Base-by-base conservation (phyloP, 2,329 filamentous ascomycete species). In the Talaromyces sp. region DNA sequence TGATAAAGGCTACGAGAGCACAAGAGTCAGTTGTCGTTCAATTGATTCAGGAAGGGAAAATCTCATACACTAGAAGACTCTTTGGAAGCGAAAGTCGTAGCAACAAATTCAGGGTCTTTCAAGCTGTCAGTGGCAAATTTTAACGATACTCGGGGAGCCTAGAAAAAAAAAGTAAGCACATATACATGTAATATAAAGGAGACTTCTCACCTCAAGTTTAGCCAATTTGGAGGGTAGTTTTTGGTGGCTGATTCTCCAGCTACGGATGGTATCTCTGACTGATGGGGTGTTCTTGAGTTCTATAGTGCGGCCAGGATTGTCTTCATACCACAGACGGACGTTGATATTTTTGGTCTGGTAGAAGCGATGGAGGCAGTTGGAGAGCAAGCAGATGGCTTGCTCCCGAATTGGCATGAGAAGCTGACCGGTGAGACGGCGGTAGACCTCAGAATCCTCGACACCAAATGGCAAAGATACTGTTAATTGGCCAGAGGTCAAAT, bases 311-410 rank as follows among this genome's bases (percentile, higher is more conserved):
- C 87, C 85, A 36, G 86, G 84, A 61, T 85, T 88, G 63, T 84
- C 85, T 60, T 92, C 90, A 72, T 92, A 96, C 95, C 95, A 99
- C 59, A 89, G 89, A 62, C 85, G 87, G 69, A 96, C 84, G 28
- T 83, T 84, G 66, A 98, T 88, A 33, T 89, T 84, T 72, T 91
- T 93, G 73, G 89, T 89, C 65, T 89, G 87, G 69, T 96, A 93
- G 68, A 90, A 96, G 63, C 93, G 86, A 73, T 96, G 87, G 58
- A 98, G 83, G 30, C 89, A 86, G 57, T 90, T 89, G 4, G 92
- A 88, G 34, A 98, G 80, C 5, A 98, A 83, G 28, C 88, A 87
- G 56, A 97, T 82, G 1, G 92, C 85, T 66, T 91, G 86, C 66
- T 91, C 89, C 66, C 91, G 87, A 58, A 95, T 80, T 0, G 89